Percentiles rank a stretch among this genome's conserved stretches.
Evolutionary conservation across 768 basidiomycete species (phyloP).

Genomic region (Nidula microcarpa): DNA sequence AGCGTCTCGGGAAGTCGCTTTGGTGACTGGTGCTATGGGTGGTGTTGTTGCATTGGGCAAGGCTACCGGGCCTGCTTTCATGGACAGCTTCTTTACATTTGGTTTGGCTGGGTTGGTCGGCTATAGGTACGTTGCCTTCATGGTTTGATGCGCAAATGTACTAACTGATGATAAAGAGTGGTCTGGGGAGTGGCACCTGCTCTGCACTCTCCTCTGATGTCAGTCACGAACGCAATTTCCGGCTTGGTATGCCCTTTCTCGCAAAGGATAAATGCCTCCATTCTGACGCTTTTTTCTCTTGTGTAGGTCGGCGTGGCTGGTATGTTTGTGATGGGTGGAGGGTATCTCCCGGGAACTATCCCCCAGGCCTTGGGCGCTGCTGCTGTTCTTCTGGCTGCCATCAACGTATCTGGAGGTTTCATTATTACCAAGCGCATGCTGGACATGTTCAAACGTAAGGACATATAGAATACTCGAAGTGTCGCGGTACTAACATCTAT

Average conservation of each 20-base stretch:
- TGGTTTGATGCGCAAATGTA: neutral
- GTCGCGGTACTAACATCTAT: constrained; percentile 1
- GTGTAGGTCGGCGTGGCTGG: constrained; percentile 74
- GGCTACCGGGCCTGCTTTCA: constrained; percentile 76
- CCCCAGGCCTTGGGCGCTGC: constrained; percentile 77
- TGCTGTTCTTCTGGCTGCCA: constrained; percentile 82
- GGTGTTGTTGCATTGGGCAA: constrained; percentile 72
- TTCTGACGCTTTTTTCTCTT: neutral
- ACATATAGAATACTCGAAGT: neutral
- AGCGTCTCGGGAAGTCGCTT: constrained; percentile 67
- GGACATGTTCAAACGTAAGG: constrained; percentile 85
- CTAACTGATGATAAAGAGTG: constrained; percentile 40
- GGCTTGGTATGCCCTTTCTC: constrained; percentile 38
- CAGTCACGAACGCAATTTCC: constrained; percentile 86
- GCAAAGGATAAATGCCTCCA: neutral
- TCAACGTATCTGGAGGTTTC: constrained; percentile 88
- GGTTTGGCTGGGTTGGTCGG: constrained; percentile 84
- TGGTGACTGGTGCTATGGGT: constrained; percentile 76
- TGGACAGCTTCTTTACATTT: constrained; percentile 88
- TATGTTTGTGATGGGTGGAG: constrained; percentile 88
- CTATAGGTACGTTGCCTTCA: constrained; percentile 36
- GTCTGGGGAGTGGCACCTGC: constrained; percentile 90
- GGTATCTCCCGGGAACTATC: constrained; percentile 76
- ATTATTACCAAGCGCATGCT: constrained; percentile 90
- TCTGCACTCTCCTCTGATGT: constrained; percentile 87